Conservation (phyloP, 2,329 filamentous ascomycete species). For the Simplicillium aogashimaense region DNA sequence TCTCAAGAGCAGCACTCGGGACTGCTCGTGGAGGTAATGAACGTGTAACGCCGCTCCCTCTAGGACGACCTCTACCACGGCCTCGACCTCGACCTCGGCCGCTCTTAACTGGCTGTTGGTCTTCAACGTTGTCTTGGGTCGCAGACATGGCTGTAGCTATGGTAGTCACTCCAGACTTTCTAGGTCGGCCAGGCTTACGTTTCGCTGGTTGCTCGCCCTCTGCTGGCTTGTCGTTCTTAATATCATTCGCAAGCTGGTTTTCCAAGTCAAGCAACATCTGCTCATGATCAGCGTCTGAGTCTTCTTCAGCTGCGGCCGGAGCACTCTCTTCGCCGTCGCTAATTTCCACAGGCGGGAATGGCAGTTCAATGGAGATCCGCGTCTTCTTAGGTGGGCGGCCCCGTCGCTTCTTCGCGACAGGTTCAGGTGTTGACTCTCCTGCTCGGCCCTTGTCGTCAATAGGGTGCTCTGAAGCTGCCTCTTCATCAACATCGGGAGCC, state of each 20-base stretch:
- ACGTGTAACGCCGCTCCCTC: conserved; percentile 8
- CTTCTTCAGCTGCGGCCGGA: neutral
- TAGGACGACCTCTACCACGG: conserved; percentile 13
- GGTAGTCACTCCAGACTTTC: conserved; percentile 15
- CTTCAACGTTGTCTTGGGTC: neutral
- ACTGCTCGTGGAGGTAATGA: neutral
- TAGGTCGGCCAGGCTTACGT: conserved; percentile 15
- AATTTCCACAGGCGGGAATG: no score
- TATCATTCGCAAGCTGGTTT: conserved; percentile 11
- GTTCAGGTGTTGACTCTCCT: no score
- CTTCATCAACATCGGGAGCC: no score
- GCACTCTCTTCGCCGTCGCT: no score
- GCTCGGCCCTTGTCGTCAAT: no score
- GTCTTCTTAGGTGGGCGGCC: no score
- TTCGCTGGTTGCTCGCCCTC: conserved; percentile 7
- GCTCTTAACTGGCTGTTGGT: neutral
- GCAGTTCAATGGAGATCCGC: no score
- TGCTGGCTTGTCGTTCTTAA: conserved; percentile 5
- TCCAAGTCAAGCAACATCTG: conserved; percentile 18
- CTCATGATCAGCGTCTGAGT: conserved; percentile 8
- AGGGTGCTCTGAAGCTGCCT: no score
- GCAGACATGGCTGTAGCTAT: conserved; percentile 10
- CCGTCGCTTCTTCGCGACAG: no score
- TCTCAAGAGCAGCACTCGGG: conserved; percentile 8
- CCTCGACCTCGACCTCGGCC: neutral